Evolutionary conservation across 2,329 filamentous ascomycete species (phyloP), one percentile per base, ranked within the genome.

Genomic region (Penicillium decumbens): DNA sequence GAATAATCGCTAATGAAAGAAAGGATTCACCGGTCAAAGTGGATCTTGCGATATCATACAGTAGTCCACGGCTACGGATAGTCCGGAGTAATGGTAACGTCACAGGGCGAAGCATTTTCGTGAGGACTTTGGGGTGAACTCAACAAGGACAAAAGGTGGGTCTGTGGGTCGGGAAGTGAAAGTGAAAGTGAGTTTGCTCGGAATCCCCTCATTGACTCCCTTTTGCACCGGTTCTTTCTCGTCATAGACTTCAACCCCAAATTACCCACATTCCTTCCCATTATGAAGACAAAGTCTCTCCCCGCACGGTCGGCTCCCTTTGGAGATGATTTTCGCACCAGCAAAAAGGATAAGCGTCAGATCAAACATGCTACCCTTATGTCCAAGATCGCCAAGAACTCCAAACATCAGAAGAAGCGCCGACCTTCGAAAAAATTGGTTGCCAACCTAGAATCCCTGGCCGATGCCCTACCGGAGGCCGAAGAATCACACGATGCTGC

Each of bases 321-420:
- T 43, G 53, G 62, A 38, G 62, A 72, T 45, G 66, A 69, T 6
- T 91, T 92, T 70, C 75, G 83, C 53, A 80, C 83, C 47, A 83
- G 79, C 55, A 97, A 96, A 72, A 84, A 81, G 65, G 88, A 95
- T 75, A 95, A 92, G 75, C 87, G 85, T 23, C 75, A 79, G 29
- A 88, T 95, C 61, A 91, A 90, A 66, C 89, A 89, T 76, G 86
- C 87, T 0, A 74, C 84, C 12, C 89, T 97, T 57, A 76, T 95
- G 25, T 85, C 83, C 18, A 87, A 84, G 55, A 87, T 95, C 61
- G 75, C 83, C 57, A 89, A 90, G 58, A 72, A 77, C 6, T 65
- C 71, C 45, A 82, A 78, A 64, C 68, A 77, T 7, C 74, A 78
- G n/a, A 85, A 85, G 68, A 79, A 83, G 6, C 77, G 87, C 57